Conservation (phyloP, 2,329 filamentous ascomycete species). For the Neurospora sp. region DNA sequence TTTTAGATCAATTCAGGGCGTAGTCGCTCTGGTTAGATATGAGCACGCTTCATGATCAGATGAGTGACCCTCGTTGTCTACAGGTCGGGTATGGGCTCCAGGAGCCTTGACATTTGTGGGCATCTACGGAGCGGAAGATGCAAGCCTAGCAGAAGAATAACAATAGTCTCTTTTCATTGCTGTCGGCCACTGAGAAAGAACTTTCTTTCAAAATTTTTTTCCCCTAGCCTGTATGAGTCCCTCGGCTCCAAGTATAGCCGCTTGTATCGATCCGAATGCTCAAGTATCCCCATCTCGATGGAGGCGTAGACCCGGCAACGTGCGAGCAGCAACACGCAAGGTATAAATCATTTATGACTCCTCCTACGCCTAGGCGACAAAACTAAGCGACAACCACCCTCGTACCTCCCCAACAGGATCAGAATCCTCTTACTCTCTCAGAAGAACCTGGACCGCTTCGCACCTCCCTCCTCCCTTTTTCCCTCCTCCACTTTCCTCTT, state of each 20-base stretch:
- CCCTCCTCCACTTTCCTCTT: neutral
- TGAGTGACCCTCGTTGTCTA: too few species aligned
- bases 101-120: neutral
- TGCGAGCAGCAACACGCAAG: too few species aligned
- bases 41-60: too few species aligned
- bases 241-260: neutral
- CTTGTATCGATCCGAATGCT: neutral
- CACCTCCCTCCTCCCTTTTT: neutral
- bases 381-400: neutral
- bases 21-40: too few species aligned
- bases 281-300: neutral
- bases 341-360: neutral
- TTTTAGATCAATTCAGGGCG: too few species aligned
- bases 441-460: neutral
- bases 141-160: neutral
- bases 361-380: neutral
- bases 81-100: neutral
- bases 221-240: neutral
- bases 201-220: too few species aligned
- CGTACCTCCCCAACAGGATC: neutral
- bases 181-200: too few species aligned
- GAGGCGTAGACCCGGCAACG: neutral
- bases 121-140: neutral
- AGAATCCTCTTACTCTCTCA: neutral
- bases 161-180: too few species aligned